A percentile compares a stretch with the other conserved stretches of the same genome.
Evolutionary conservation across 441 rosid genomes (phyloP).

Genomic region (Euphorbia celastroides): DNA sequence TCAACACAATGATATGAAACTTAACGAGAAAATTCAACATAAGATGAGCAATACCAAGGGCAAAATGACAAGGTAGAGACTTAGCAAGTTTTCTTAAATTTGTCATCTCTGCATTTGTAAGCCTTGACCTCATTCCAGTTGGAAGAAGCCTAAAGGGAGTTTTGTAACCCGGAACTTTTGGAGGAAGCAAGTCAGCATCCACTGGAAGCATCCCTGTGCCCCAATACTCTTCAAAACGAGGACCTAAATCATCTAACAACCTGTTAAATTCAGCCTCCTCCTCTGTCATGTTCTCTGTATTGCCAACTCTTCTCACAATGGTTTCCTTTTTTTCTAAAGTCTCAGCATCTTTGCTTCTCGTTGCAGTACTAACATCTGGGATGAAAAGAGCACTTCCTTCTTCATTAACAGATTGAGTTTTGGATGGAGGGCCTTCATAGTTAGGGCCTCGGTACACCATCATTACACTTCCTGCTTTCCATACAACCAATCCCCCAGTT

Average conservation of each 20-base stretch:
- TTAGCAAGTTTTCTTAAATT: conserved; percentile 81
- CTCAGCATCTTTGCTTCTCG: conserved; percentile 24
- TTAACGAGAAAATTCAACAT: conserved; percentile 9
- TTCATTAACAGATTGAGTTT: conserved; percentile 28
- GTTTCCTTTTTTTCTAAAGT: conserved; percentile 35
- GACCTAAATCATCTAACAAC: conserved; percentile 81
- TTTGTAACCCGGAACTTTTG: conserved; percentile 67
- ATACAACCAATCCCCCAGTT: conserved; percentile 48
- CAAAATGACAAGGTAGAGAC: conserved; percentile 93
- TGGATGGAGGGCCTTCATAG: conserved; percentile 63
- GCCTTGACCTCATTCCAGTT: conserved; percentile 78
- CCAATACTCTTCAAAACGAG: conserved; percentile 97
- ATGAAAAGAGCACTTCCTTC: conserved; percentile 53
- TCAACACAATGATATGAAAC: conserved; percentile 14
- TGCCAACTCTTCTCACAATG: conserved; percentile 26
- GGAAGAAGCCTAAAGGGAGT: conserved; percentile 98
- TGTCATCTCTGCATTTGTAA: conserved; percentile 95
- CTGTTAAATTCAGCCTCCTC: conserved; percentile 76
- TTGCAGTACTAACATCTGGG: conserved; percentile 66
- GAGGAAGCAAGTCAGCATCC: conserved; percentile 91
- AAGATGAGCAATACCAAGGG: conserved; percentile 62
- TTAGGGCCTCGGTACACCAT: conserved; percentile 78
- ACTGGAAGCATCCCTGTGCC: conserved; percentile 96
- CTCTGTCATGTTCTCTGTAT: conserved; percentile 45
- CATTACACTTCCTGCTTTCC: conserved; percentile 99